These are phyloP conservation scores for Begonia masoniana DNA, from an alignment of 306 rosid species.

Conservation along the genomic window DNA sequence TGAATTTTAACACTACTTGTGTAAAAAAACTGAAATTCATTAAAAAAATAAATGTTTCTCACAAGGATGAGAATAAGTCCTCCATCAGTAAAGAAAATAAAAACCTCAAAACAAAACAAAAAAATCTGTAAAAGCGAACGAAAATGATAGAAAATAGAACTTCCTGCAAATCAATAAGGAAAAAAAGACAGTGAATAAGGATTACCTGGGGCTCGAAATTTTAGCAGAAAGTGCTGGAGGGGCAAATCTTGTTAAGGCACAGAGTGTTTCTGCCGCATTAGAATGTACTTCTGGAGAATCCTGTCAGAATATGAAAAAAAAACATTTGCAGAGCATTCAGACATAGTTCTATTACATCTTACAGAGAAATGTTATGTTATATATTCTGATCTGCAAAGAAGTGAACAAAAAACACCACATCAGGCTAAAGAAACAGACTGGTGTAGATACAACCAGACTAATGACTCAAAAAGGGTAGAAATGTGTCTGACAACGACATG, in stretches of 20 bases:
- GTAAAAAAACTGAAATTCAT: neutral
- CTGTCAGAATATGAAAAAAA: slow-evolving; percentile 23
- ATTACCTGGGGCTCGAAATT: slow-evolving; percentile 78
- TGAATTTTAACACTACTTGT: too few relatives aligned
- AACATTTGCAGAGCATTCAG: too few relatives aligned
- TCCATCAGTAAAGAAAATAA: neutral
- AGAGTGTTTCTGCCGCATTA: slow-evolving; percentile 92
- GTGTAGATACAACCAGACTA: too few relatives aligned
- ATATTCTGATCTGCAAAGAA: too few relatives aligned
- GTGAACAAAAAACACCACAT: too few relatives aligned
- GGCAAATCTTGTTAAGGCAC: slow-evolving; percentile 91
- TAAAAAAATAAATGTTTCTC: too few relatives aligned
- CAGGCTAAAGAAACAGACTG: too few relatives aligned
- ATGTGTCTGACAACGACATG: too few relatives aligned
- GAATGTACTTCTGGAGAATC: slow-evolving; percentile 94
- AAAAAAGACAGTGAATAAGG: neutral
- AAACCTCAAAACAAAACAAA: neutral
- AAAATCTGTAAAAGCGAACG: neutral
- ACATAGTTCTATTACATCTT: too few relatives aligned
- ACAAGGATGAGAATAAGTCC: neutral
- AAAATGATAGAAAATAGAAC: neutral
- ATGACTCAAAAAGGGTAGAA: too few relatives aligned
- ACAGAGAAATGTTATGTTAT: too few relatives aligned
- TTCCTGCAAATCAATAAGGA: neutral
- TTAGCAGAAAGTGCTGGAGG: slow-evolving; percentile 80